A percentile compares a stretch with the other conserved stretches of the same genome.
Conservation (phyloP, 2,329 filamentous ascomycete species). For the Ophiostoma montium region DNA sequence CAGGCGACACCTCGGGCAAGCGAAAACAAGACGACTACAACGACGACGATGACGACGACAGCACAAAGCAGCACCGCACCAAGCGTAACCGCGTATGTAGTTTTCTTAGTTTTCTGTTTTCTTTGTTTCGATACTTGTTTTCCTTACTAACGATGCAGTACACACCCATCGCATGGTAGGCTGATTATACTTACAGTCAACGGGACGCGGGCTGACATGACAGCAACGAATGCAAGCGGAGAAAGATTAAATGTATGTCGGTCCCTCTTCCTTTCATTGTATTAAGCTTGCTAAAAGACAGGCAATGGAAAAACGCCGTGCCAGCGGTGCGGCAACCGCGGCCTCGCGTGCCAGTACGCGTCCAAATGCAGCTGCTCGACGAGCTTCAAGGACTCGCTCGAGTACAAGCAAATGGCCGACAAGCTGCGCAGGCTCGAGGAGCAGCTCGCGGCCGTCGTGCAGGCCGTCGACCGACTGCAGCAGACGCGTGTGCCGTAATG, state of each 20-base stretch:
- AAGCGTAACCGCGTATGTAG: constrained; percentile 43
- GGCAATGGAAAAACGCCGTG: constrained; percentile 53
- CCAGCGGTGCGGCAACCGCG: constrained; percentile 53
- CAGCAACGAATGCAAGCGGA: constrained; percentile 36
- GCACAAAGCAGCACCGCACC: constrained; percentile 38
- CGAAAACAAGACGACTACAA: constrained; percentile 29
- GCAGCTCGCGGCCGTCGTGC: constrained; percentile 66
- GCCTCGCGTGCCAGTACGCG: constrained; percentile 25
- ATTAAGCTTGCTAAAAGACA: background rate
- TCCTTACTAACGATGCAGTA: constrained; percentile 25
- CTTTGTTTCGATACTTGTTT: too few species aligned
- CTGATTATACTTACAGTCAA: constrained; percentile 6
- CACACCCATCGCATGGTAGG: constrained; percentile 48
- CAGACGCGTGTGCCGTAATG: too few species aligned
- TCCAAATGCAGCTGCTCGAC: constrained; percentile 20
- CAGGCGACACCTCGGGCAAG: constrained; percentile 12
- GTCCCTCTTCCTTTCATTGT: background rate
- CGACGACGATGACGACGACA: constrained; percentile 25
- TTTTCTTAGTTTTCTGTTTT: too few species aligned
- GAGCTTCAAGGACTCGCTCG: constrained; percentile 42
- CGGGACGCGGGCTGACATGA: too few species aligned
- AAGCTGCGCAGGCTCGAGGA: constrained; percentile 67
- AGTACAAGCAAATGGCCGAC: constrained; percentile 68
- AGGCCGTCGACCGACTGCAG: constrained; percentile 51
- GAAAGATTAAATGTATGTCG: constrained; percentile 26